phyloP scores from a whole-genome alignment of 139 green algal species.

The Chlamydomonas schloesseri region DNA sequence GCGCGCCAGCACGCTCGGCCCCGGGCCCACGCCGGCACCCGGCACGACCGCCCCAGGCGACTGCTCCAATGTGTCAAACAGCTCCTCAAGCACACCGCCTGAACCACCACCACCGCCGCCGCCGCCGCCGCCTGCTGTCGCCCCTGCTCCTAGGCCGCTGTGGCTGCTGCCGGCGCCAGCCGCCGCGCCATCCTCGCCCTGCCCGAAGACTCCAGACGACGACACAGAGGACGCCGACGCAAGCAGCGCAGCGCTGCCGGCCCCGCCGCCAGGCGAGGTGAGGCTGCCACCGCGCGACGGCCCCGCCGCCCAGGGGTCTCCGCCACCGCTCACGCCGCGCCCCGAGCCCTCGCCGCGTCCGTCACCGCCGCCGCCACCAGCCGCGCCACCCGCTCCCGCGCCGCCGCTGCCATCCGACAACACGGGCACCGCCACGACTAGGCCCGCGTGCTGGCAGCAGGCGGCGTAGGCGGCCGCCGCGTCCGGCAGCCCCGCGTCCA shows the following conservation, averaged over 20 bases:
- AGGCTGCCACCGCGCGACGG: background rate
- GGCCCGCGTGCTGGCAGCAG: constrained; percentile 58
- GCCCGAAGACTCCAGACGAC: too few relatives aligned
- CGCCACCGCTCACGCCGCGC: background rate
- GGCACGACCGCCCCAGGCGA: background rate
- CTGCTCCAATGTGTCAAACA: constrained; percentile 16
- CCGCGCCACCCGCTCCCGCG: background rate
- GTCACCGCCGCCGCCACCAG: background rate
- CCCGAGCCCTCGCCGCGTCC: background rate
- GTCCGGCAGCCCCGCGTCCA: constrained; percentile 65
- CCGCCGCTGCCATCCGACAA: background rate
- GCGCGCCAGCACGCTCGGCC: background rate
- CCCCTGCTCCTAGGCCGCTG: background rate
- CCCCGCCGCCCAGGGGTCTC: background rate
- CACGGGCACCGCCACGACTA: constrained; percentile 21
- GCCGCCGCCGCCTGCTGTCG: background rate
- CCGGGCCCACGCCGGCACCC: background rate
- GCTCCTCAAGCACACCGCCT: background rate
- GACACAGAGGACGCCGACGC: too few relatives aligned
- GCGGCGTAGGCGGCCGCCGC: constrained; percentile 65
- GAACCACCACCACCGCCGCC: too few relatives aligned
- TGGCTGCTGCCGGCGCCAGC: too few relatives aligned
- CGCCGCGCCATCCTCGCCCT: too few relatives aligned
- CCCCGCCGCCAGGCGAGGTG: too few relatives aligned
- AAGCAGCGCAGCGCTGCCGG: background rate